phyloP scores from a whole-genome alignment of 1,284 basidiomycete genomes.

The Ganoderma boninense region DNA sequence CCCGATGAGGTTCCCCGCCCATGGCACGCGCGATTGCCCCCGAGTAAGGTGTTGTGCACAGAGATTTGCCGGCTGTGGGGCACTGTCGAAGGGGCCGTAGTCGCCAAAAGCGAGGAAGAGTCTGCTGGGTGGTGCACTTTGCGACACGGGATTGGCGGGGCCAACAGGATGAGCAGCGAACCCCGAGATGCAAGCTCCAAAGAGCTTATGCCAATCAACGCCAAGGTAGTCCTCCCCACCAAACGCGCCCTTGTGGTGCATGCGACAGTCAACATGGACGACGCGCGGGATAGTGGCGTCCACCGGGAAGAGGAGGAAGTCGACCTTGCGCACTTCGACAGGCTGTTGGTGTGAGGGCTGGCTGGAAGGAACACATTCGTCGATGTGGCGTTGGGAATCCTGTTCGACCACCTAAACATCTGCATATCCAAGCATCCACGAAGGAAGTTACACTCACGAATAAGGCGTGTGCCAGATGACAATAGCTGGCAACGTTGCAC shows the following conservation, averaged over 20 bases:
- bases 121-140: constrained; percentile 2
- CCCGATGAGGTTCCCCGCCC: constrained; percentile 19
- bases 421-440: neutral
- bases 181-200: neutral
- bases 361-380: neutral
- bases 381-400: constrained; percentile 7
- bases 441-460: neutral
- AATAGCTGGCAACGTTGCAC: constrained; percentile 8
- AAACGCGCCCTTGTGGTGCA: neutral
- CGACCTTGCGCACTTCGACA: constrained; percentile 2
- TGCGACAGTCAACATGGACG: constrained; percentile 1
- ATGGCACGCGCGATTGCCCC: constrained; percentile 3
- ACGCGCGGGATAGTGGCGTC: constrained; percentile 5
- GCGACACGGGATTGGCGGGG: neutral
- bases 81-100: constrained; percentile 3
- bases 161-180: neutral
- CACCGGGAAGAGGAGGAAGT: constrained; percentile 7
- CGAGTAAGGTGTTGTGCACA: constrained; percentile 10
- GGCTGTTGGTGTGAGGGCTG: neutral
- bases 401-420: neutral
- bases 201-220: neutral
- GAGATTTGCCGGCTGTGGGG: constrained; percentile 13
- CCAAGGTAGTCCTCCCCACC: neutral
- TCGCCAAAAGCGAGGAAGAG: constrained; percentile 22
- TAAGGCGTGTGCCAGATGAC: neutral